These are phyloP conservation scores for Phytophthora niederhauseri DNA, from an alignment of 352 stramenopile species.

Conservation along the genomic window DNA sequence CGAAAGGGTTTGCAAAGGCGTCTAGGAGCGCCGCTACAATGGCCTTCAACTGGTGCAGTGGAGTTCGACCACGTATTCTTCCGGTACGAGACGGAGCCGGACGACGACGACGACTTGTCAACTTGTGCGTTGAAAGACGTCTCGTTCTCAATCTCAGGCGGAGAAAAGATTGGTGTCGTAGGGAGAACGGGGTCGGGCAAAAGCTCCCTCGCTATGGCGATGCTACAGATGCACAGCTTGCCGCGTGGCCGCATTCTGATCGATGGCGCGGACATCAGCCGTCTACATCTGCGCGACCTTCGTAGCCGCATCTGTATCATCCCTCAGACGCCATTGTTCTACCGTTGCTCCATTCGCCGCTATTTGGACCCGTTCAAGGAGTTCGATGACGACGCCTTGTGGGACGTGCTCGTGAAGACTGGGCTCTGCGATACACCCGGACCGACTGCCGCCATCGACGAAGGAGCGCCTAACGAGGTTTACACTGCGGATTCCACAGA, in stretches of 20 bases:
- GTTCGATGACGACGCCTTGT: constrained; percentile 67
- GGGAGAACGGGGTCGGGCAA: constrained; percentile 68
- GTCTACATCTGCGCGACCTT: constrained; percentile 44
- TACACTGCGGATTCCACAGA: constrained; percentile 35
- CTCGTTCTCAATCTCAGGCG: constrained; percentile 47
- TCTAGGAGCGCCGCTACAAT: constrained; percentile 35
- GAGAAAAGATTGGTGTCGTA: constrained; percentile 61
- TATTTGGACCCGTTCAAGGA: constrained; percentile 94
- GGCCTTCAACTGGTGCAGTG: constrained; percentile 73
- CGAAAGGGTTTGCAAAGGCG: constrained; percentile 13
- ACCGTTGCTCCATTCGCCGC: constrained; percentile 86
- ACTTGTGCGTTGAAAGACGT: constrained; percentile 53
- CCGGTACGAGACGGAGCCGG: constrained; percentile 59
- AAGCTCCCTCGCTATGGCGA: constrained; percentile 57
- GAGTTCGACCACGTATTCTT: constrained; percentile 85
- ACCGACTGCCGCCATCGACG: constrained; percentile 55
- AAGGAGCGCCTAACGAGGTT: constrained; percentile 43
- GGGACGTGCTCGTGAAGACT: constrained; percentile 49
- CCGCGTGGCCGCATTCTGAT: constrained; percentile 81
- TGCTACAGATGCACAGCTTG: constrained; percentile 56
- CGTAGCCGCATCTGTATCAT: constrained; percentile 68
- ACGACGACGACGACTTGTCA: constrained; percentile 49
- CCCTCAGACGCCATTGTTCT: constrained; percentile 93
- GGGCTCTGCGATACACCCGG: constrained; percentile 63
- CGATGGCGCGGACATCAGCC: constrained; percentile 86